Base-by-base conservation (phyloP, 169 alveolate genomes). In the Eimeria sp. region DNA sequence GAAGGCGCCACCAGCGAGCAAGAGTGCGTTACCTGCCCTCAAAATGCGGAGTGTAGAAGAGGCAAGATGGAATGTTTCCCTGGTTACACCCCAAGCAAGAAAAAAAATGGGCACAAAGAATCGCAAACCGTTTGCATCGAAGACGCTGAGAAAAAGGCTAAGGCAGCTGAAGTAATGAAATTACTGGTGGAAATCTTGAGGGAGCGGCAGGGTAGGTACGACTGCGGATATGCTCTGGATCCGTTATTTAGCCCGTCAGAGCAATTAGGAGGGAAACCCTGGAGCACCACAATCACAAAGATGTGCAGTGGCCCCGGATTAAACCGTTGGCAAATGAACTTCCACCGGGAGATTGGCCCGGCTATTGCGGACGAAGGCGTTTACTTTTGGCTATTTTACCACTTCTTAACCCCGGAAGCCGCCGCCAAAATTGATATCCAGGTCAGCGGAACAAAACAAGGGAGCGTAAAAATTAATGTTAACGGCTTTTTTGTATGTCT, bases 141-240 rank as follows among this genome's bases (percentile, higher is more conserved):
- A 18, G 90, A 83, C 76, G 4, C 11, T 18, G 71, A 30, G 68
- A 52, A 56, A 30, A 83, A 83, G 74, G 90, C 77, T 9, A 83
- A 37, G 49, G 90, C 90, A 37, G 76, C 71, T 23, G 90, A 83
- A 58, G 77, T 83, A 6, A 18, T 83, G n/a, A n/a, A 83, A 54
- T 54, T 9, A 20, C 72, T 83, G 23, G 49, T 60, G 6, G 77
- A 83, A 56, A 43, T 83, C 0, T 30, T 83, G 49, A 83, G 33
- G 52, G 90, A 83, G 54, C 6, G 90, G 20, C 90, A 83, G 74
- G 90, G 90, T 52, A 56, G 77, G 90, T 60, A 83, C 77, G 90
- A 83, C 23, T 83, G 90, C 77, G 90, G 90, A 54, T 40, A n/a
- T 76, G 60, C 90, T 33, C 74, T 83, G 46, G 90, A 83, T 11